Conservation (phyloP, 257 asterid species). For the Dorcoceras hygrometricum region DNA sequence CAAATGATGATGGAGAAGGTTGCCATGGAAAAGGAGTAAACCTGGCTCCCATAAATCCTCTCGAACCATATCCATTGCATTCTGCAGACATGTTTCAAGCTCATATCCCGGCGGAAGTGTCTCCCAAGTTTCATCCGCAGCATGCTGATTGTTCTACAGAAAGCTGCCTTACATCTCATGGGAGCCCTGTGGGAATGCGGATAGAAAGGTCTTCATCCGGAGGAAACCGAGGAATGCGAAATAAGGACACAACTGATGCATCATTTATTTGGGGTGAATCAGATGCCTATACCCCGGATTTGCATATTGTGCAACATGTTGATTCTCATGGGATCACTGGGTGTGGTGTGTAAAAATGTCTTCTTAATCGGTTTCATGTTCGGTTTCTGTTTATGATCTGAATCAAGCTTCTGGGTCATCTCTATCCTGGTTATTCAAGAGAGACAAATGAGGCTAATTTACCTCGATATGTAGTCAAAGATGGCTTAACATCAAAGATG, state of each 20-base stretch:
- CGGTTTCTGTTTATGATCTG: not conserved
- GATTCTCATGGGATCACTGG: slow-evolving; percentile 34
- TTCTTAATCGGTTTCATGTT: not conserved
- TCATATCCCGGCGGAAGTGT: slow-evolving; percentile 34
- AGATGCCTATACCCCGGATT: slow-evolving; percentile 32
- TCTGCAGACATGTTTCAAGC: slow-evolving; percentile 28
- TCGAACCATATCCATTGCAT: slow-evolving; percentile 37
- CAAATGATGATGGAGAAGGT: slow-evolving; percentile 38
- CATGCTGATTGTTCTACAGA: slow-evolving; percentile 46
- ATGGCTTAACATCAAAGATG: not conserved
- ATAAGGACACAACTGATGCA: slow-evolving; percentile 42
- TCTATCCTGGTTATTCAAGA: not conserved
- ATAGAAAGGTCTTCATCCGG: slow-evolving; percentile 53
- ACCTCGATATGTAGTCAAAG: not conserved
- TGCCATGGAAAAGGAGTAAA: slow-evolving; percentile 37
- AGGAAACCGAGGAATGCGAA: slow-evolving; percentile 41
- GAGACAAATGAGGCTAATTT: not conserved
- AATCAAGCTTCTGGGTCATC: not conserved
- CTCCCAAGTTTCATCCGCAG: slow-evolving; percentile 25
- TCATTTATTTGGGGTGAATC: slow-evolving; percentile 56
- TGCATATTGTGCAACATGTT: slow-evolving; percentile 32
- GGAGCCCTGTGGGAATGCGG: slow-evolving; percentile 53
- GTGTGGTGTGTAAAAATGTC: slow-evolving; percentile 28
- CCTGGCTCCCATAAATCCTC: slow-evolving; percentile 25
- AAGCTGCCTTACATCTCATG: slow-evolving; percentile 82